A percentile compares a stretch with the other conserved stretches of the same genome.
These are phyloP conservation scores for Penicillium frequentans DNA, from an alignment of 2,329 filamentous ascomycete species.

Conservation along the genomic window DNA sequence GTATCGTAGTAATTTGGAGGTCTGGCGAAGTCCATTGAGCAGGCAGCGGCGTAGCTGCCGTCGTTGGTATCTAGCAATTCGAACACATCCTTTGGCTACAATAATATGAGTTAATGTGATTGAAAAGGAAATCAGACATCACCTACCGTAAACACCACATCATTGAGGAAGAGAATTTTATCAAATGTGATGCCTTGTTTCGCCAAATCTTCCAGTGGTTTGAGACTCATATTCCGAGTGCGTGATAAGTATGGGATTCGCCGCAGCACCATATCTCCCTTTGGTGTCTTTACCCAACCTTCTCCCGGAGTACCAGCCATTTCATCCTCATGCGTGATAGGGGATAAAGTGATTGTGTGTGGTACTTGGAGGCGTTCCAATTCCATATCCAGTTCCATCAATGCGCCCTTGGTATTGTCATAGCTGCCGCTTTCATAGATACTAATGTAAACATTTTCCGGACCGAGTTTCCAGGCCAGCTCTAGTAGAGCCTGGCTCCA, in stretches of 20 bases:
- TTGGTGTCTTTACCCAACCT: slow-evolving; percentile 65
- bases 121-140: background rate
- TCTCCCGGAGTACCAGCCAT: slow-evolving; percentile 46
- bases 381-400: slow-evolving; percentile 57
- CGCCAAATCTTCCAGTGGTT: slow-evolving; percentile 56
- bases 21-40: slow-evolving; percentile 68
- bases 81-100: slow-evolving; percentile 52
- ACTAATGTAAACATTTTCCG: slow-evolving; percentile 66
- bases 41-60: slow-evolving; percentile 65
- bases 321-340: slow-evolving; percentile 60
- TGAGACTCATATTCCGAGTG: slow-evolving; percentile 63
- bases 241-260: slow-evolving; percentile 68
- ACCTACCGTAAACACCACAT: slow-evolving; percentile 46
- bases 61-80: slow-evolving; percentile 60
- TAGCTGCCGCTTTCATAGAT: slow-evolving; percentile 69
- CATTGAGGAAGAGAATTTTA: slow-evolving; percentile 60
- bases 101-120: background rate
- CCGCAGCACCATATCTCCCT: slow-evolving; percentile 56
- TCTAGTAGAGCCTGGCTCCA: slow-evolving; percentile 64
- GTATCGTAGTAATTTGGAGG: slow-evolving; percentile 72
- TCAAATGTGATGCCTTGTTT: slow-evolving; percentile 55
- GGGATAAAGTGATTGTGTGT: slow-evolving; percentile 58
- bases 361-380: slow-evolving; percentile 55
- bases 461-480: slow-evolving; percentile 58
- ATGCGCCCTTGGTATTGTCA: slow-evolving; percentile 65